Conservation (phyloP, 768 basidiomycete species). For the Auriscalpium microsporum region DNA sequence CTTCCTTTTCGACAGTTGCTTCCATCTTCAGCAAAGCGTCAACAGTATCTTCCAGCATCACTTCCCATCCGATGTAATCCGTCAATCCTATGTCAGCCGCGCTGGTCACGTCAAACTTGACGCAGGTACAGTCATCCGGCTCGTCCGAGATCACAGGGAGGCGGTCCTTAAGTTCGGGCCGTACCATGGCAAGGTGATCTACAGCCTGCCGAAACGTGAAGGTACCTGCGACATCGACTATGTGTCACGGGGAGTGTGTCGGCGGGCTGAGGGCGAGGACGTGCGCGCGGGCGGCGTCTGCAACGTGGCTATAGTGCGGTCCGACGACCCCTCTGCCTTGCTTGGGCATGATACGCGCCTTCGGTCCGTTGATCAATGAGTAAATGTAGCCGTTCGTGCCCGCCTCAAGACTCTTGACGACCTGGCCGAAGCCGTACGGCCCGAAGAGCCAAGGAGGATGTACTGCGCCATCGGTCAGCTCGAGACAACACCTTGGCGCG, state of each 20-base stretch:
- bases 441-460: conserved; percentile 23
- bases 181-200: conserved; percentile 9
- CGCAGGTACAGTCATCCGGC: not conserved
- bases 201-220: conserved; percentile 19
- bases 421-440: conserved; percentile 13
- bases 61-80: not conserved
- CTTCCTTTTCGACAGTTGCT: not conserved
- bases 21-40: not conserved
- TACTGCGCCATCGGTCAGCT: conserved; percentile 10
- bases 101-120: not conserved
- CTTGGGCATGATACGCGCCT: conserved; percentile 5
- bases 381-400: conserved; percentile 17
- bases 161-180: conserved; percentile 12
- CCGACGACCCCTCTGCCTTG: not conserved
- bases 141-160: not conserved
- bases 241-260: conserved; percentile 11
- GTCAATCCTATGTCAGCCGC: not conserved
- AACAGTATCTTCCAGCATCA: not conserved
- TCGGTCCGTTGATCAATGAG: conserved; percentile 13
- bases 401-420: conserved; percentile 1
- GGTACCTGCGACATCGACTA: conserved; percentile 14
- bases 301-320: conserved; percentile 20
- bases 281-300: conserved; percentile 22
- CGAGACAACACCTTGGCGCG: too few relatives aligned
- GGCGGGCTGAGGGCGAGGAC: conserved; percentile 16